A percentile compares a stretch with the other conserved stretches of the same genome.
These are phyloP conservation scores for Ganoderma resinaceum DNA, from an alignment of 1,284 basidiomycete species.

Conservation along the genomic window DNA sequence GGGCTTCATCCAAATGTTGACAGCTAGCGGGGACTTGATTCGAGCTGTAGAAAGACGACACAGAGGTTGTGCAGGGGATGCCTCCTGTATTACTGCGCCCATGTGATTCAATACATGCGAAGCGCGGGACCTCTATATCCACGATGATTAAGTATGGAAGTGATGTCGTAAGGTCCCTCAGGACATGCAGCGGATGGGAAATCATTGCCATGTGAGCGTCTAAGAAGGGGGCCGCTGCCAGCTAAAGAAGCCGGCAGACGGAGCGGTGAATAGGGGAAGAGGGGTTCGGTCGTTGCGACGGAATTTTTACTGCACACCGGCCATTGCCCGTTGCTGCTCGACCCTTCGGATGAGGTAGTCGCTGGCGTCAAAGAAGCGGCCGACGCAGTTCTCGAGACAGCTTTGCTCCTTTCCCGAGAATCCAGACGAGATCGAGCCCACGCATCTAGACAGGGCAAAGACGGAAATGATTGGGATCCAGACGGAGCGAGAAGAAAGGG, in stretches of 20 bases:
- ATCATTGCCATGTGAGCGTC: slow-evolving; percentile 3
- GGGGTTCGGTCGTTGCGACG: slow-evolving; percentile 7
- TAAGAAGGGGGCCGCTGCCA: background rate
- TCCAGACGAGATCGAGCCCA: slow-evolving; percentile 31
- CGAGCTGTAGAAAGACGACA: background rate
- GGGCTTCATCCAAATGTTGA: slow-evolving; percentile 53
- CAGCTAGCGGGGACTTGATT: background rate
- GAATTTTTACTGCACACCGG: slow-evolving; percentile 13
- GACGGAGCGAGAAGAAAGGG: slow-evolving; percentile 28
- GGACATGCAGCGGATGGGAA: slow-evolving; percentile 6
- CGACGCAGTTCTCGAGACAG: slow-evolving; percentile 92
- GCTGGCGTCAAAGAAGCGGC: slow-evolving; percentile 94
- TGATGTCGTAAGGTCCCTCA: slow-evolving; percentile 10
- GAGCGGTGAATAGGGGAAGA: background rate
- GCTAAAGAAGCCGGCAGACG: background rate
- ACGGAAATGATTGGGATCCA: slow-evolving; percentile 23
- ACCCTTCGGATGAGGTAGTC: slow-evolving; percentile 87
- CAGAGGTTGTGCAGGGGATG: background rate
- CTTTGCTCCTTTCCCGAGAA: slow-evolving; percentile 87
- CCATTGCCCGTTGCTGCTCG: slow-evolving; percentile 58
- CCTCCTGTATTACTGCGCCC: slow-evolving; percentile 7
- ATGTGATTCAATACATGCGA: slow-evolving; percentile 9
- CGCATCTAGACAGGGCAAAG: slow-evolving; percentile 25
- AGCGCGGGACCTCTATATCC: slow-evolving; percentile 11
- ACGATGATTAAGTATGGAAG: slow-evolving; percentile 10